phyloP scores from a whole-genome alignment of 768 basidiomycete genomes.

The Bullera alba region DNA sequence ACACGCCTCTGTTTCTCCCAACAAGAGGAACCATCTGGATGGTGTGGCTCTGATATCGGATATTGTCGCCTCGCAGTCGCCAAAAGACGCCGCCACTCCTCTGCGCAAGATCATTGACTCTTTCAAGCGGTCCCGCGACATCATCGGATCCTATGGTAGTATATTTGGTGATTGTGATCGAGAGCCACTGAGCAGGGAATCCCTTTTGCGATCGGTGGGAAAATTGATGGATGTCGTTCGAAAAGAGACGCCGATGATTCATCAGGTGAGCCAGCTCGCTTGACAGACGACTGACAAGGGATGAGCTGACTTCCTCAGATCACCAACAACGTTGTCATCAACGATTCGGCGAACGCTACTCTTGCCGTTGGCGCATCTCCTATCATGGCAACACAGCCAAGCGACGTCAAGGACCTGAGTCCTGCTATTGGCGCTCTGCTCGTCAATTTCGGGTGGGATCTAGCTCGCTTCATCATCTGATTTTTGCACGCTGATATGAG shows the following conservation, averaged over 20 bases:
- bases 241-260: conserved; percentile 62
- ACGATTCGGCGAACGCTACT: conserved; percentile 83
- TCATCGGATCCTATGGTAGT: conserved; percentile 44
- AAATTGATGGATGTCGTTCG: conserved; percentile 55
- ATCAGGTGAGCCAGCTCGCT: conserved; percentile 51
- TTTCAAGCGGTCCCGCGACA: conserved; percentile 45
- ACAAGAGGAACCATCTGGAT: conserved; percentile 56
- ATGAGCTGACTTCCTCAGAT: conserved; percentile 53
- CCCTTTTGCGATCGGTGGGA: conserved; percentile 47
- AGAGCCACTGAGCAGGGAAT: neutral
- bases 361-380: conserved; percentile 82
- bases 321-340: conserved; percentile 80
- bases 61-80: conserved; percentile 62
- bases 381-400: conserved; percentile 81
- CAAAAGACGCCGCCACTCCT: conserved; percentile 51
- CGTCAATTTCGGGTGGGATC: conserved; percentile 65
- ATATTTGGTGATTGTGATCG: conserved; percentile 44
- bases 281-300: neutral
- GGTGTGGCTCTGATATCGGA: conserved; percentile 87
- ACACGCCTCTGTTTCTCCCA: conserved; percentile 59
- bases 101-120: conserved; percentile 30
- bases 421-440: conserved; percentile 62
- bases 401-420: conserved; percentile 74
- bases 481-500: neutral
- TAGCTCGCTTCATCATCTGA: neutral